phyloP scores from a whole-genome alignment of 2,329 filamentous ascomycete genomes.

The Incumbomyces delicatus region DNA sequence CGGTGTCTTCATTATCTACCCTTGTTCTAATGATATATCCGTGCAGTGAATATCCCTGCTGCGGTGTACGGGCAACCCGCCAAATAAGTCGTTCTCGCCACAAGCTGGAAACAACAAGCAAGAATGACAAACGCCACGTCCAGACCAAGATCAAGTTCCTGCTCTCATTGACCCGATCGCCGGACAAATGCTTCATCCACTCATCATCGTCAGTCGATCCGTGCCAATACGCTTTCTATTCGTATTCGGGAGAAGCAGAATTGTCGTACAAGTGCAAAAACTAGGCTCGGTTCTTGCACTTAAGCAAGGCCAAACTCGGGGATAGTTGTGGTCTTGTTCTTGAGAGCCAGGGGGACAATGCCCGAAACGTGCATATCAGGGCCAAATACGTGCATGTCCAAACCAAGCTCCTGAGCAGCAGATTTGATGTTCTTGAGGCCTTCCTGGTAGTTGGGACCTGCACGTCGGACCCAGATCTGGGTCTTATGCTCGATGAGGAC shows the following conservation, averaged over 20 bases:
- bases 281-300: background rate
- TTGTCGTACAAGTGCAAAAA: conserved; percentile 5
- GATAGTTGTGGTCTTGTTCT: conserved; percentile 50
- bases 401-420: conserved; percentile 83
- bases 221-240: conserved; percentile 1
- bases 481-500: conserved; percentile 91
- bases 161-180: background rate
- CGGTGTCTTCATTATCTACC: too few relatives aligned
- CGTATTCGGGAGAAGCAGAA: background rate
- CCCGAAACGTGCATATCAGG: conserved; percentile 84
- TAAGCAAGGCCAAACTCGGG: conserved; percentile 45
- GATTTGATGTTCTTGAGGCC: conserved; percentile 99
- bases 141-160: conserved; percentile 3
- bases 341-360: conserved; percentile 85
- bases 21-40: too few relatives aligned
- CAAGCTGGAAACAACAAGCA: conserved; percentile 2
- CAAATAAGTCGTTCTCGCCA: background rate
- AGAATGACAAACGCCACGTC: background rate
- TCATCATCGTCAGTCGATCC: conserved; percentile 1
- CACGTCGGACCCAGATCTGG: conserved; percentile 86
- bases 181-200: conserved; percentile 4
- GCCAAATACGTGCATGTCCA: conserved; percentile 86
- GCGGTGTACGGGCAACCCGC: too few relatives aligned
- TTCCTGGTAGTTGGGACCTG: conserved; percentile 98
- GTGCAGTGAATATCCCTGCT: too few relatives aligned